These are phyloP conservation scores for Coemansia sp. DNA, from an alignment of 192 early-diverging fungal species.

Conservation along the genomic window DNA sequence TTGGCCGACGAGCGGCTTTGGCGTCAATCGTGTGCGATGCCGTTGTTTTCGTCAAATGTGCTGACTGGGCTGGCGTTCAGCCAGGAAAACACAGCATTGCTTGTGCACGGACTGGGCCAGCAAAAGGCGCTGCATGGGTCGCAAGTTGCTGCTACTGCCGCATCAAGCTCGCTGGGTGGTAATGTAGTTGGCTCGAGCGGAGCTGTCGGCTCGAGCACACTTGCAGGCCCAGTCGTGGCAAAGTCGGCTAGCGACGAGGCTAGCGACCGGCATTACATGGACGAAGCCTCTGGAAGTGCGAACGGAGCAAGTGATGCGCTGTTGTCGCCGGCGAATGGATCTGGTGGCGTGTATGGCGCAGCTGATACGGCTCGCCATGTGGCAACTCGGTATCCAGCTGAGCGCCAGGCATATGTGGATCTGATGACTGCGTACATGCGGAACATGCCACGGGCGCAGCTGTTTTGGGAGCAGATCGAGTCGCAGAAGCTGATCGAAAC, in stretches of 20 bases:
- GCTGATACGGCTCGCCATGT: constrained; percentile 28
- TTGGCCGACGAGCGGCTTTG: constrained; percentile 50
- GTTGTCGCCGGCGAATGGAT: not conserved
- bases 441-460: constrained; percentile 28
- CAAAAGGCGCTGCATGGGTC: not conserved
- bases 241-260: constrained; percentile 12
- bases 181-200: not conserved
- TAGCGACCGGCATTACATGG: constrained; percentile 18
- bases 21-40: constrained; percentile 39
- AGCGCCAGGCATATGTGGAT: constrained; percentile 50
- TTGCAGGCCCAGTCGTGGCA: not conserved
- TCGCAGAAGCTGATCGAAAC: constrained; percentile 72
- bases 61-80: constrained; percentile 38
- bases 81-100: constrained; percentile 34
- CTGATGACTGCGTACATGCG: constrained; percentile 35
- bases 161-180: constrained; percentile 4
- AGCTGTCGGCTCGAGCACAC: not conserved
- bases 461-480: constrained; percentile 57
- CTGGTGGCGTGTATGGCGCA: not conserved
- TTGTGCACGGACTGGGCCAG: not conserved
- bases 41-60: constrained; percentile 42
- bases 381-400: constrained; percentile 23
- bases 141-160: not conserved
- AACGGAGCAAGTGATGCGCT: not conserved
- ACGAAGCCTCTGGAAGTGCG: constrained; percentile 7